Conservation (phyloP, 345 rosid species). For the Acer yangbiense region DNA sequence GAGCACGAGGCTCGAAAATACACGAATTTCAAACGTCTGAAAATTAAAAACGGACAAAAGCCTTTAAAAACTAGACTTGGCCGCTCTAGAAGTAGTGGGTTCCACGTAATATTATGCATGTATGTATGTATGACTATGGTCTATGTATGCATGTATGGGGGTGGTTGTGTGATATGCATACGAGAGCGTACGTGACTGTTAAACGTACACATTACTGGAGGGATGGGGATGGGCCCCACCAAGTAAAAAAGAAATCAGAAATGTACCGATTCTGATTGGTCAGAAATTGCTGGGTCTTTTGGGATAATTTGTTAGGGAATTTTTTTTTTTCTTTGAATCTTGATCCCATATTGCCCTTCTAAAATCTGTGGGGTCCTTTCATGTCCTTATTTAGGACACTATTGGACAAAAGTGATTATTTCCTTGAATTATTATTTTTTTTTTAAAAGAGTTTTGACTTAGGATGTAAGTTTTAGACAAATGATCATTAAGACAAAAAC, state of each 20-base stretch:
- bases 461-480: too few species aligned
- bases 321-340: too few species aligned
- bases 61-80: not conserved
- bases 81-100: not conserved
- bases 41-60: not conserved
- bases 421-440: too few species aligned
- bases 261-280: slow-evolving; percentile 12
- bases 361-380: too few species aligned
- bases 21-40: slow-evolving; percentile 26
- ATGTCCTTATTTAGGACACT: too few species aligned
- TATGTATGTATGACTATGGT: too few species aligned
- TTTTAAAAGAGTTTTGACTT: too few species aligned
- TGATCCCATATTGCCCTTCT: not conserved
- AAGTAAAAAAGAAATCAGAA: too few species aligned
- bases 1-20: slow-evolving; percentile 37
- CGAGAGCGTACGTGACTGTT: not conserved
- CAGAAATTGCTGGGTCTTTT: slow-evolving; percentile 20
- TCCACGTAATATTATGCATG: not conserved
- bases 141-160: not conserved
- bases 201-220: not conserved
- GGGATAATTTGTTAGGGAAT: not conserved
- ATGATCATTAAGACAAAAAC: too few species aligned
- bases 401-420: too few species aligned
- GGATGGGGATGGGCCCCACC: too few species aligned
- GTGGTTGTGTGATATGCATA: too few species aligned